Evolutionary conservation across 768 basidiomycete species (phyloP), one percentile per base, ranked within the genome.

Genomic region (Bullera alba): DNA sequence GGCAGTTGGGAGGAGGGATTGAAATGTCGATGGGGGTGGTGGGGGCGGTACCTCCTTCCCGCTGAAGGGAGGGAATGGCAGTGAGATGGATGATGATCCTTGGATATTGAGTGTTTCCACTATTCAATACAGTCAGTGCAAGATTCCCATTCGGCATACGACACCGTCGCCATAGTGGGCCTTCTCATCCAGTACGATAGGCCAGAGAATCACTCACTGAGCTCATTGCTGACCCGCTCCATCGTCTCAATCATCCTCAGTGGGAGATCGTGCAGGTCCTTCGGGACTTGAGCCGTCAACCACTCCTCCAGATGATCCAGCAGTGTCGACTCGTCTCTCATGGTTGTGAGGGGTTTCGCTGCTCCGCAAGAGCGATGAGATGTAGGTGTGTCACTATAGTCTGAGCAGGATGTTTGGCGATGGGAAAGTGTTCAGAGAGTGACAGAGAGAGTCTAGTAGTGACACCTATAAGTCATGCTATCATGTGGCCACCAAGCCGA

Each of bases 41-140:
- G 60, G 65, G 21, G 61, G 59, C 8, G 67, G 63, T 12, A 50
- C 35, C 22, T 67, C 53, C 36, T 61, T 61, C 28, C 46, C 48
- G 8, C 43, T 42, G 53, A 69, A 69, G n/a, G 63, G 65, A 15
- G 65, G 70, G 44, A 67, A 62, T 6, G 69, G 67, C 28, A 67
- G 58, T 12, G 63, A 65, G 53, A 65, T 67, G 32, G 59, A 62
- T 12, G 61, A 60, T 15, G 67, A 60, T 28, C 65, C 65, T 37
- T 69, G 63, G 16, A 65, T 63, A 37, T 69, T 68, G 23, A 71
- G 61, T 6, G 65, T 56, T 27, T 71, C 67, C 49, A 69, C 70
- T 71, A 48, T 12, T 15, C 8, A 34, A 37, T 46, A 22, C 17
- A 25, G 29, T 23, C 25, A 22, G 25, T 22, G 19, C 5, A 35